phyloP scores from a whole-genome alignment of 2,329 filamentous ascomycete genomes.

The Coleophoma eucalyptorum region DNA sequence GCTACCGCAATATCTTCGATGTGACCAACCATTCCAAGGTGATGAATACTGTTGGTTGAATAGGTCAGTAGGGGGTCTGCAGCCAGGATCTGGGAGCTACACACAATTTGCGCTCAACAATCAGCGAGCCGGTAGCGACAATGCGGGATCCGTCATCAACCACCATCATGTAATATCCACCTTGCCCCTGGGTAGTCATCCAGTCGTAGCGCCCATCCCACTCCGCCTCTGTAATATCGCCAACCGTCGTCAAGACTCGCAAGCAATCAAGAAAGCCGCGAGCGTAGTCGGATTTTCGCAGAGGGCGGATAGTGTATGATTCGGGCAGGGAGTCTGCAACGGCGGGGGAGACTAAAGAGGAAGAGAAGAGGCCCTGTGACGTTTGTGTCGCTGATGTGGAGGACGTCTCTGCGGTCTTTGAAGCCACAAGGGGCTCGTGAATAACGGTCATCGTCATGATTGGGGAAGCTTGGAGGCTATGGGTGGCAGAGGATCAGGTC shows the following conservation, averaged over 20 bases:
- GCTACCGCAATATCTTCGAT: conserved; percentile 97
- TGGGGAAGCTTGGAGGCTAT: too few species aligned
- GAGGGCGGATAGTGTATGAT: conserved; percentile 78
- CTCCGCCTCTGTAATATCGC: conserved; percentile 69
- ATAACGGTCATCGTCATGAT: too few species aligned
- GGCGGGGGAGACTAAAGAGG: conserved; percentile 71
- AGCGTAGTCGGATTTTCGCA: conserved; percentile 74
- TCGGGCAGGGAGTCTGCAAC: conserved; percentile 71
- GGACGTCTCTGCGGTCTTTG: too few species aligned
- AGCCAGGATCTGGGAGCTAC: conserved; percentile 26
- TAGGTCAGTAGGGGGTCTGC: conserved; percentile 11
- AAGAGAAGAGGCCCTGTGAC: conserved; percentile 66
- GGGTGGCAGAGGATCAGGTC: too few species aligned
- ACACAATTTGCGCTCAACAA: conserved; percentile 93
- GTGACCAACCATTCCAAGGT: conserved; percentile 80
- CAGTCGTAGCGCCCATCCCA: conserved; percentile 78
- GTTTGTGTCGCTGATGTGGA: conserved; percentile 1
- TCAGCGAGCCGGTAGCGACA: conserved; percentile 81
- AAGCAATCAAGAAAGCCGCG: conserved; percentile 88
- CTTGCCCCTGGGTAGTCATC: conserved; percentile 62
- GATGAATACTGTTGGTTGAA: conserved; percentile 59
- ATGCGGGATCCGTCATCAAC: conserved; percentile 72
- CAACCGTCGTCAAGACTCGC: conserved; percentile 86
- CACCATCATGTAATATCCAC: conserved; percentile 80
- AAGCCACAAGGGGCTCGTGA: too few species aligned